phyloP scores from a whole-genome alignment of 306 rosid species.

The Casuarina equisetifolia region DNA sequence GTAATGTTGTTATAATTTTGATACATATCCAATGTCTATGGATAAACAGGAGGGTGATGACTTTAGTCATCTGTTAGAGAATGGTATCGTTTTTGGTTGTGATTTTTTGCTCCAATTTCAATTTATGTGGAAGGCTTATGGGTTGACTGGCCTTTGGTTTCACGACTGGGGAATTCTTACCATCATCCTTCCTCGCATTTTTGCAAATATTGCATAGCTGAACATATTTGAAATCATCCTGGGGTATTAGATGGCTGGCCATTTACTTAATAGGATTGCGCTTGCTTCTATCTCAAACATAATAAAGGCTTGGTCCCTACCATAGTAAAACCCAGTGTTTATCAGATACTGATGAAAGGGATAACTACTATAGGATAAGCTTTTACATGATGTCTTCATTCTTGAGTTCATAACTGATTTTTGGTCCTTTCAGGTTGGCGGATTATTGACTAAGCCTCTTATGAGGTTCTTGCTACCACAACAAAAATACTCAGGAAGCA shows the following conservation, averaged over 20 bases:
- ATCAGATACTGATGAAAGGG: background rate
- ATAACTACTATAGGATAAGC: background rate
- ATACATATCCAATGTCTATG: background rate
- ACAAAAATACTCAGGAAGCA: constrained; percentile 8
- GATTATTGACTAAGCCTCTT: constrained; percentile 62
- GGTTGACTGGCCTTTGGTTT: background rate
- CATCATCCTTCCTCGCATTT: background rate
- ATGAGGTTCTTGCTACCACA: constrained; percentile 43
- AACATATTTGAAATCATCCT: background rate
- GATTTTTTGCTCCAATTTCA: background rate
- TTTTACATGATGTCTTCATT: background rate
- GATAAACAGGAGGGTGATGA: background rate
- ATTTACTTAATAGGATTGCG: background rate
- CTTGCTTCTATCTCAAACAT: background rate
- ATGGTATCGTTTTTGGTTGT: background rate
- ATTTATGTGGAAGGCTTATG: background rate
- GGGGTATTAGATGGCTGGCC: background rate
- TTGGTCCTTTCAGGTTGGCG: constrained; percentile 50
- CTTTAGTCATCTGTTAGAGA: background rate
- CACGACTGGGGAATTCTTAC: background rate
- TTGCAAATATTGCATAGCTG: background rate
- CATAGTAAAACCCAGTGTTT: background rate
- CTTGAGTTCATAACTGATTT: background rate
- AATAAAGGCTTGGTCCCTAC: background rate
- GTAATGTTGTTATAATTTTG: background rate